Base-by-base conservation (phyloP, 2,329 filamentous ascomycete species). In the Plectosphaerella cucumerina region DNA sequence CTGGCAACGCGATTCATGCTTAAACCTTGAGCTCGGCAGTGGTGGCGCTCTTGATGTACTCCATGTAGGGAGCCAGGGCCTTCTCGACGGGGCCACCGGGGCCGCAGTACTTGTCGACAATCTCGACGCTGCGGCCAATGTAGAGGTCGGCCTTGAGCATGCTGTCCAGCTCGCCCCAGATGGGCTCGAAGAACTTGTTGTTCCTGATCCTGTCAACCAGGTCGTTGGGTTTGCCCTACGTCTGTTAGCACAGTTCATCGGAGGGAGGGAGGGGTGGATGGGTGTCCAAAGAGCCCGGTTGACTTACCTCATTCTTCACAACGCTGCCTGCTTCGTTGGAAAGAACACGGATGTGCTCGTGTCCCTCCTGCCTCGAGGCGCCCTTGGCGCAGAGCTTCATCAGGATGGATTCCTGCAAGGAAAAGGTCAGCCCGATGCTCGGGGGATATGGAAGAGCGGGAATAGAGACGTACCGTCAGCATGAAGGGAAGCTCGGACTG, bases 401-500 rank as follows among this genome's bases (percentile, higher is more conserved):
- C 65, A 92, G 89, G 64, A 91, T 85, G 4, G 26, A 31, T 31
- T 31, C 26, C 58, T 80, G 77, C 63, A 81, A 74, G 31, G 59
- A 53, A 56, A 59, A 3, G 17, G 18, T 47, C 23, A 44, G 43
- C 34, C 6, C 4, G 15, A 8, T 11, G 5, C 11, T 51, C 50
- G 34, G 18, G 6, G 18, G 15, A 18, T 3, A 18, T 4, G 17
- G 23, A 47, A 53, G n/a, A n/a, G n/a, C n/a, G n/a, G 17, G 49
- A 50, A 44, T 47, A 50, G 22, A 21, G 11, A 39, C 21, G 26
- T 31, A 60, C 65, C 8, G 85, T 91, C 8, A 84, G 80, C 87
- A 93, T 95, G 71, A 96, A 96, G 1, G 92, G 92, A 14, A 97
- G 80, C 70, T 95, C 89, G 55, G 85, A 80, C 59, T 84, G 78